Evolutionary conservation across 83 land plant species (phyloP).

Genomic region (Thuja plicata): DNA sequence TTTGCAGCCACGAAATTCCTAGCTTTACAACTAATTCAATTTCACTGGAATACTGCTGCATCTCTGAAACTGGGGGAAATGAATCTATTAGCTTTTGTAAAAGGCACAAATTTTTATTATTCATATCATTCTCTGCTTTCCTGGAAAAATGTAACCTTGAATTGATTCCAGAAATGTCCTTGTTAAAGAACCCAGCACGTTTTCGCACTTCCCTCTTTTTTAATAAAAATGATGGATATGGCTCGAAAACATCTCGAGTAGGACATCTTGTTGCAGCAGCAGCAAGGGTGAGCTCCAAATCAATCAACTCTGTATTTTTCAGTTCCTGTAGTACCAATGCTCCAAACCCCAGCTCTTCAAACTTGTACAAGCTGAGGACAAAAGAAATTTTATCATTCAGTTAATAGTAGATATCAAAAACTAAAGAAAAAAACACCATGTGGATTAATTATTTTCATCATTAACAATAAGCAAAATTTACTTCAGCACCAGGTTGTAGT

Average conservation of each 20-base stretch:
- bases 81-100: background rate
- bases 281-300: background rate
- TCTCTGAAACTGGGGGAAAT: constrained; percentile 1
- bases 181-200: constrained; percentile 10
- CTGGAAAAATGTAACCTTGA: background rate
- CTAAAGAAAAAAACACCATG: background rate
- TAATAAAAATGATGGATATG: constrained; percentile 7
- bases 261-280: background rate
- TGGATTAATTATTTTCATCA: background rate
- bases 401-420: background rate
- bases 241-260: constrained; percentile 7
- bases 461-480: too few species aligned
- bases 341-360: background rate
- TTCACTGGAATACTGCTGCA: background rate
- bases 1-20: background rate
- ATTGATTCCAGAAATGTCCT: background rate
- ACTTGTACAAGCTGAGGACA: constrained; percentile 1
- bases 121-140: background rate
- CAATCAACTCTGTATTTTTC: constrained; percentile 9
- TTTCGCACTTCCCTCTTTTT: background rate
- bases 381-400: background rate
- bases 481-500: background rate
- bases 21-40: background rate
- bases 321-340: background rate
- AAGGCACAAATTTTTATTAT: background rate